Conservation (phyloP, 305 asterid species). For the Stenogyne calaminthoides region DNA sequence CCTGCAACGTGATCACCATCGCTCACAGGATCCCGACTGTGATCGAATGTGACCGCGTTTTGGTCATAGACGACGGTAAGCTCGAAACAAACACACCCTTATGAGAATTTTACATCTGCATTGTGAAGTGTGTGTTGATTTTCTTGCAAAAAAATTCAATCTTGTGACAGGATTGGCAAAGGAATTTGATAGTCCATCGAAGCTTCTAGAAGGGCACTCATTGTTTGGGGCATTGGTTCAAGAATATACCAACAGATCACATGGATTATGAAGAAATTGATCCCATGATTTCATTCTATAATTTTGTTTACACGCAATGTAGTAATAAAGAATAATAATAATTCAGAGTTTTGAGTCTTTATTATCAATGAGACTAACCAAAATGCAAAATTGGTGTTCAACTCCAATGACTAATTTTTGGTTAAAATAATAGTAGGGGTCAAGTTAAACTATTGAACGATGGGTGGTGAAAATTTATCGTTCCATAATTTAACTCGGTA, state of each 20-base stretch:
- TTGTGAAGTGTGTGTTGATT: background rate
- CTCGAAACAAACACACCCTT: background rate
- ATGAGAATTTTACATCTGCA: too few relatives aligned
- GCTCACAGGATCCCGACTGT: constrained; percentile 72
- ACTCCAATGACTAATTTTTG: background rate
- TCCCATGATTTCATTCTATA: background rate
- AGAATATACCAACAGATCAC: constrained; percentile 60
- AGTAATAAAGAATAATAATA: background rate
- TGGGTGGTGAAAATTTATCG: background rate
- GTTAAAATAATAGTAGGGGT: background rate
- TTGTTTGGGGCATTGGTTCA: constrained; percentile 61
- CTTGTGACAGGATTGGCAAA: constrained; percentile 45
- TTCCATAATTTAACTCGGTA: background rate
- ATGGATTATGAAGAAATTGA: constrained; percentile 33
- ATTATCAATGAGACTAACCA: background rate
- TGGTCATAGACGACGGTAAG: constrained; percentile 53
- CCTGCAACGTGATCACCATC: constrained; percentile 56
- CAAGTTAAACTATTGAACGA: background rate
- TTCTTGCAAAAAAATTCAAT: background rate
- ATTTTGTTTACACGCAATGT: background rate
- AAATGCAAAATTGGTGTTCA: background rate
- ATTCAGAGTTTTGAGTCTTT: background rate
- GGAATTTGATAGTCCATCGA: constrained; percentile 55
- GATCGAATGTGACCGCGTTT: constrained; percentile 54
- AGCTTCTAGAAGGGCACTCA: constrained; percentile 48